These are phyloP conservation scores for Cadophora sp. DNA, from an alignment of 2,329 filamentous ascomycete genomes.

Conservation along the genomic window DNA sequence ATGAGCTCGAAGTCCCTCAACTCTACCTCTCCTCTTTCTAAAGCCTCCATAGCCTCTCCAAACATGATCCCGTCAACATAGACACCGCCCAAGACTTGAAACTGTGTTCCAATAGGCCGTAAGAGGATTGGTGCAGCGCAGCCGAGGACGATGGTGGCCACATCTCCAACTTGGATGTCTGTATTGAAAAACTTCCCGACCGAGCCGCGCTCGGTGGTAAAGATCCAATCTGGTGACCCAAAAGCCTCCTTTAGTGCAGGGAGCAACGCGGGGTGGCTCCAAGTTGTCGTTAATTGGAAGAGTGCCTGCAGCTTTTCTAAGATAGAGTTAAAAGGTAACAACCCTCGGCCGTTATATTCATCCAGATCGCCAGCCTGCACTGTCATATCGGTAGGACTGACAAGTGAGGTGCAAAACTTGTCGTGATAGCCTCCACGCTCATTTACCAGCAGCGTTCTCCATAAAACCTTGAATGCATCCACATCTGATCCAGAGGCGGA, in stretches of 20 bases:
- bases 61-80: slow-evolving; percentile 26
- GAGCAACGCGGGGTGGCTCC: neutral
- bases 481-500: neutral
- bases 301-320: neutral
- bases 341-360: too few relatives aligned
- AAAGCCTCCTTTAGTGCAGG: neutral
- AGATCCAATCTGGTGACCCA: neutral
- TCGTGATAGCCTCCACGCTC: too few relatives aligned
- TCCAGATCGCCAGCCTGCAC: neutral
- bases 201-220: neutral
- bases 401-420: too few relatives aligned
- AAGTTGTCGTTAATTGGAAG: neutral
- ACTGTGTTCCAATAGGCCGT: slow-evolving; percentile 3
- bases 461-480: neutral
- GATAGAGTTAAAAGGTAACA: too few relatives aligned
- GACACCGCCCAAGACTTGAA: slow-evolving; percentile 17
- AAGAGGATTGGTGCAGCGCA: slow-evolving; percentile 17
- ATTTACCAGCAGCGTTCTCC: neutral
- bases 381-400: neutral
- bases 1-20: slow-evolving; percentile 4
- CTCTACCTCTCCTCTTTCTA: neutral
- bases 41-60: slow-evolving; percentile 17
- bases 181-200: neutral
- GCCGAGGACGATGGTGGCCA: slow-evolving; percentile 18
- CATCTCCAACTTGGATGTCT: slow-evolving; percentile 3